A percentile compares a stretch with the other conserved stretches of the same genome.
Evolutionary conservation across 2,329 filamentous ascomycete species (phyloP).

Genomic region (Paraconiothyrium sp.): DNA sequence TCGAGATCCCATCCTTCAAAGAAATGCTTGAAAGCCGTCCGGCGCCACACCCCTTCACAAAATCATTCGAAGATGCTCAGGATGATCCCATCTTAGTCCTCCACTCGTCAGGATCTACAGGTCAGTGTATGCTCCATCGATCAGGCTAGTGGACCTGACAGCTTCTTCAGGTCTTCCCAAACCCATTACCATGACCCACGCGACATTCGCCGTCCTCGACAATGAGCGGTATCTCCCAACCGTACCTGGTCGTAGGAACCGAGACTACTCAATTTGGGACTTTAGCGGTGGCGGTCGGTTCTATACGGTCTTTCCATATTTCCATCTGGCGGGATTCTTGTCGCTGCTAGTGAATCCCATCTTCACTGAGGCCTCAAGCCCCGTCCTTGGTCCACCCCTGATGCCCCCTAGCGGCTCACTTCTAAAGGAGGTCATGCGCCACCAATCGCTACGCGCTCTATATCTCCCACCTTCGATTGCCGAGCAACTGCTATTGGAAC

Average conservation of each 20-base stretch:
- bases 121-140: background rate
- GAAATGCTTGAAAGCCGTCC: slow-evolving; percentile 16
- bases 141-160: background rate
- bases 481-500: slow-evolving; percentile 22
- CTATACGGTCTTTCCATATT: too few species aligned
- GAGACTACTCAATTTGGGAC: too few species aligned
- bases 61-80: slow-evolving; percentile 26
- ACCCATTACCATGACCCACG: too few species aligned
- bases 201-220: too few species aligned
- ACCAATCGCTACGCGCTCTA: slow-evolving; percentile 23
- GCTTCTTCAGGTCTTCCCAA: background rate
- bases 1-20: background rate
- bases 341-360: slow-evolving; percentile 20
- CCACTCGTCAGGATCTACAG: slow-evolving; percentile 49
- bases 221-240: too few species aligned
- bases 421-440: slow-evolving; percentile 22
- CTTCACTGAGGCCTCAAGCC: slow-evolving; percentile 25
- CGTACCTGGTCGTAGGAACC: too few species aligned
- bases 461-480: slow-evolving; percentile 27
- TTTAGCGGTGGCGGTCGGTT: too few species aligned
- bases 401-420: slow-evolving; percentile 24
- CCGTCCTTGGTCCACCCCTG: slow-evolving; percentile 23
- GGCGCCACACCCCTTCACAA: slow-evolving; percentile 13
- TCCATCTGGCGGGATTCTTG: too few species aligned
- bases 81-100: slow-evolving; percentile 38